A percentile compares a stretch with the other conserved stretches of the same genome.
phyloP scores from a whole-genome alignment of 306 rosid genomes.

The Ormosia semicastrata region DNA sequence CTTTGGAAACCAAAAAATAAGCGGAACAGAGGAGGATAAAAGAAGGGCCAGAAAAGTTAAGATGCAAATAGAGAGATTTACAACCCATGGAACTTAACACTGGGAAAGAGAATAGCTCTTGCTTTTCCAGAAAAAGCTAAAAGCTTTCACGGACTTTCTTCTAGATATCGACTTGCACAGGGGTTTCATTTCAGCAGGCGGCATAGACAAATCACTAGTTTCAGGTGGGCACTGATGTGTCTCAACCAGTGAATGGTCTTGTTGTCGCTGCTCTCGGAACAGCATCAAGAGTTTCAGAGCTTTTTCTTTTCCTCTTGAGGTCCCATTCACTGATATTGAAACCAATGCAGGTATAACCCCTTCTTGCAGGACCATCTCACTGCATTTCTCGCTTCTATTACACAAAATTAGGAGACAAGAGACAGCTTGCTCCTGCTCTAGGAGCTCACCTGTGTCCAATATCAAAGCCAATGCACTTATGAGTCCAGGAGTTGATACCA shows the following conservation, averaged over 20 bases:
- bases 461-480: conserved; percentile 60
- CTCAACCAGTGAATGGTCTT: conserved; percentile 52
- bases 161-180: conserved; percentile 72
- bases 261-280: conserved; percentile 88
- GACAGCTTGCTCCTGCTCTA: conserved; percentile 92
- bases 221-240: conserved; percentile 37
- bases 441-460: conserved; percentile 68
- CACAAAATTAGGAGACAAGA: conserved; percentile 80
- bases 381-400: conserved; percentile 66
- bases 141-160: conserved; percentile 65
- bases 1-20: conserved; percentile 37
- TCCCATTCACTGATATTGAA: conserved; percentile 89
- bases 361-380: conserved; percentile 88
- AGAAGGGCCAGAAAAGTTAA: conserved; percentile 29
- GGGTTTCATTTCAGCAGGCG: conserved; percentile 64
- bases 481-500: conserved; percentile 53
- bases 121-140: conserved; percentile 79
- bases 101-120: conserved; percentile 87
- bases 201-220: conserved; percentile 40
- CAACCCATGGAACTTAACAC: conserved; percentile 63
- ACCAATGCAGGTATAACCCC: conserved; percentile 97
- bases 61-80: conserved; percentile 57
- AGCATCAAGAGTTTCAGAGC: conserved; percentile 89
- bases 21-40: conserved; percentile 12
- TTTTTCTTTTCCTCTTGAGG: conserved; percentile 76